Base-by-base conservation (phyloP, 257 asterid genomes). In the Cordia subcordata region DNA sequence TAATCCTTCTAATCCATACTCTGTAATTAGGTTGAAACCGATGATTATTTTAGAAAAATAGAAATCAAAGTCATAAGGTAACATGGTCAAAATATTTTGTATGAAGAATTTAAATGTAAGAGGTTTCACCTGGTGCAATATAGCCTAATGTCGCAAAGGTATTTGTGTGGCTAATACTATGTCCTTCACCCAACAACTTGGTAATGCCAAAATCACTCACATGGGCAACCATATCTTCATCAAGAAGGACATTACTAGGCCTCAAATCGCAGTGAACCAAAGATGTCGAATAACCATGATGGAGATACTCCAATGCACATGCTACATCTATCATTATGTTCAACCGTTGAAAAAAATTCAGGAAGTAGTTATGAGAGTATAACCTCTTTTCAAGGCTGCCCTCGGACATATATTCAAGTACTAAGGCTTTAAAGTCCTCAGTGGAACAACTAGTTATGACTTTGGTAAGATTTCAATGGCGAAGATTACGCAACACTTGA, bases 281-380 rank as follows among this genome's bases (percentile, higher is more conserved):
- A 4, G 37, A 17, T 13, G 35, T 17, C 5, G 51, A 37, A 35
- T 57, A 57, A 16, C 62, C 51, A 11, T 57, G 51, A 21, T 57
- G 62, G 32, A 57, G 61, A 57, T 57, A 57, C 49, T 38, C 61
- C 20, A 57, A 16, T 35, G 61, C 61, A 57, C n/a, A 39, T 38
- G 49, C 61, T 10, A 57, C 61, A 57, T 57, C 61, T 38, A 16
- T 57, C 61, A 57, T 57, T 35, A 57, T 37, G 49, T 38, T 40
- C 46, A 57, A 38, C 32, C 61, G 37, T 33, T 57, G 61, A 4
- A 37, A 5, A 5, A 57, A 17, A 38, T 57, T 42, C 20, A 57
- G 22, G 47, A 39, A 57, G 45, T 35, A 42, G 4, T 33, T 42
- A 10, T 37, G 5, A 38, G 49, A 57, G 10, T 57, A 14, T 16